These are phyloP conservation scores for Aspergillus carbonarius DNA, from an alignment of 2,329 filamentous ascomycete species.

Conservation along the genomic window DNA sequence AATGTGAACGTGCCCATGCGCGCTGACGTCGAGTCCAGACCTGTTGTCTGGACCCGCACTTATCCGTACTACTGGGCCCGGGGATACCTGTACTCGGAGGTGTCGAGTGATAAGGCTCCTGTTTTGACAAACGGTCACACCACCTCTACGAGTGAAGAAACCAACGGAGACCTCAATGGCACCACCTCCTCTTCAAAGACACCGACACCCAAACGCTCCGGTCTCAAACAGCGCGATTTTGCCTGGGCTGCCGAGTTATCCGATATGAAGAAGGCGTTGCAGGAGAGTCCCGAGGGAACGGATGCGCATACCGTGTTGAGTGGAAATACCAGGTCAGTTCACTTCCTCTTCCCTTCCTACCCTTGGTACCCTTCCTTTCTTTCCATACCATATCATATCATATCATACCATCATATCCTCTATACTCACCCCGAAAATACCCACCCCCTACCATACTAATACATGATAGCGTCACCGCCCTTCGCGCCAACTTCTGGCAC, in stretches of 20 bases:
- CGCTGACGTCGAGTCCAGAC: constrained; percentile 65
- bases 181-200: neutral
- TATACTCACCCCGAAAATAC: neutral
- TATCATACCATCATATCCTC: no score
- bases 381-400: no score
- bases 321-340: constrained; percentile 70
- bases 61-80: constrained; percentile 82
- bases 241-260: constrained; percentile 83
- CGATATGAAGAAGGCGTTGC: constrained; percentile 80
- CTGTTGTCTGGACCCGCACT: constrained; percentile 73
- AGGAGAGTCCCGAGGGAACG: constrained; percentile 71
- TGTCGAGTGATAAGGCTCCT: constrained; percentile 56
- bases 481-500: constrained; percentile 89
- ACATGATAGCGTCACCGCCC: constrained; percentile 65
- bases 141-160: no score
- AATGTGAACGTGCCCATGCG: constrained; percentile 83
- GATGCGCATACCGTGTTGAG: constrained; percentile 89
- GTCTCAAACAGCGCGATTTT: constrained; percentile 75
- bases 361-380: neutral
- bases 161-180: neutral
- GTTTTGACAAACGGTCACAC: constrained; percentile 49
- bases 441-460: neutral
- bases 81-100: constrained; percentile 76
- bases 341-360: neutral
- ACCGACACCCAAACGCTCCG: neutral